These are phyloP conservation scores for Starmerella floricola DNA, from an alignment of 805 yeast genomes.

Conservation along the genomic window DNA sequence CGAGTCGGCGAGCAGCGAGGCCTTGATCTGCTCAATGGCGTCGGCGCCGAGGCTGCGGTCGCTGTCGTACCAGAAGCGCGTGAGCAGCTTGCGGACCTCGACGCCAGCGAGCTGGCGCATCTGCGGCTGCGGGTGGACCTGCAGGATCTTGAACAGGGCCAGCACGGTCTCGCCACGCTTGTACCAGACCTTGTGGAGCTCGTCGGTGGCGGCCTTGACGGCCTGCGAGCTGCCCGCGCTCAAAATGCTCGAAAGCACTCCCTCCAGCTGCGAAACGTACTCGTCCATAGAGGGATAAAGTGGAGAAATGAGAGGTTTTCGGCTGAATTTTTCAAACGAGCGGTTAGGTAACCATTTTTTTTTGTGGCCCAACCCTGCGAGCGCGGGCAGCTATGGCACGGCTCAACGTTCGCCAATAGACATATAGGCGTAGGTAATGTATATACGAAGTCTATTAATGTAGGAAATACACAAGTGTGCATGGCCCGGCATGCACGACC, in stretches of 20 bases:
- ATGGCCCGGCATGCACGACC: no score
- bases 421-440: no score
- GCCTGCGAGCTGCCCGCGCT: conserved; percentile 63
- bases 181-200: conserved; percentile 63
- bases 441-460: no score
- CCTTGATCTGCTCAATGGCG: conserved; percentile 50
- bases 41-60: conserved; percentile 35
- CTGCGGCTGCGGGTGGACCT: conserved; percentile 54
- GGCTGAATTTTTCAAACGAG: neutral
- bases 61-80: conserved; percentile 47
- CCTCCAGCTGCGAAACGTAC: conserved; percentile 52
- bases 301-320: neutral
- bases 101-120: conserved; percentile 90
- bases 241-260: conserved; percentile 62
- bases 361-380: neutral
- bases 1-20: conserved; percentile 54
- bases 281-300: conserved; percentile 13
- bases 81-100: conserved; percentile 77
- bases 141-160: conserved; percentile 69
- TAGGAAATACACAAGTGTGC: no score
- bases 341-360: neutral
- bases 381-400: no score
- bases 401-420: no score
- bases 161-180: conserved; percentile 61
- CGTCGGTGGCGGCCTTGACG: conserved; percentile 70